A percentile compares a stretch with the other conserved stretches of the same genome.
phyloP scores from a whole-genome alignment of 176 grass and related monocot genomes.

The Triticum aestivum region DNA sequence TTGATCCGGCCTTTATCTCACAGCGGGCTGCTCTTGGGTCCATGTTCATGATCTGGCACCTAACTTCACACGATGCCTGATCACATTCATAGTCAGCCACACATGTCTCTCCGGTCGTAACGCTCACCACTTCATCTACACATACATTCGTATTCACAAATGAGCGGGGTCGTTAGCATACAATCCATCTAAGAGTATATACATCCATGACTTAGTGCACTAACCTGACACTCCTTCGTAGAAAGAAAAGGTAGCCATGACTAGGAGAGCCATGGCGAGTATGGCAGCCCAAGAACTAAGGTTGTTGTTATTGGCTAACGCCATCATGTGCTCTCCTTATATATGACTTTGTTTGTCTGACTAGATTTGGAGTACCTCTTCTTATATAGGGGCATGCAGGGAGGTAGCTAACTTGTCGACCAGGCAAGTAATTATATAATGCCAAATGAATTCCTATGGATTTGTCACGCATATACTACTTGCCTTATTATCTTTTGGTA shows the following conservation, averaged over 20 bases:
- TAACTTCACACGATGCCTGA: neutral
- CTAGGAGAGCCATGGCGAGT: neutral
- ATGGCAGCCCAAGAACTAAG: neutral
- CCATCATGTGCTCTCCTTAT: neutral
- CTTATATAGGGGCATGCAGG: neutral
- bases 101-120: neutral
- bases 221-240: neutral
- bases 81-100: neutral
- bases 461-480: neutral
- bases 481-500: neutral
- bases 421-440: neutral
- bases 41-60: neutral
- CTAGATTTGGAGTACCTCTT: neutral
- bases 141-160: neutral
- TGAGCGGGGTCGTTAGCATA: neutral
- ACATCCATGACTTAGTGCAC: neutral
- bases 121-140: neutral
- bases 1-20: neutral
- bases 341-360: neutral
- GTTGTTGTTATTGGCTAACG: neutral
- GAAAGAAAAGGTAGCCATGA: neutral
- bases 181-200: neutral
- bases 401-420: neutral
- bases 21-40: neutral
- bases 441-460: neutral